These are phyloP conservation scores for Macrophomina phaseolina DNA, from an alignment of 2,329 filamentous ascomycete species.

Conservation along the genomic window DNA sequence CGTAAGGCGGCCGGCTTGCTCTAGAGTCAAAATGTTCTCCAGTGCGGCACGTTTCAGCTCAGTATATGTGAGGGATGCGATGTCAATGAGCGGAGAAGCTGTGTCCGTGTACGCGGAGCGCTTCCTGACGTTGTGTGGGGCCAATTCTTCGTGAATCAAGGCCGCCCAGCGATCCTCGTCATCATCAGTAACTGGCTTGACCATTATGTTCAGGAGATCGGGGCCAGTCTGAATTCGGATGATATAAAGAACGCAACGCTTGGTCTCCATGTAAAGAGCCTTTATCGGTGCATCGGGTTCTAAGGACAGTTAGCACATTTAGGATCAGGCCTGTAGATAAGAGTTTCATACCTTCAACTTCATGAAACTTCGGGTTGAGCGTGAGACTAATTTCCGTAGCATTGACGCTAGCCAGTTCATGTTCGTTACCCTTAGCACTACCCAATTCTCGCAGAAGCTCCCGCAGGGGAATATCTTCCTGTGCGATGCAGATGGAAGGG, in stretches of 20 bases:
- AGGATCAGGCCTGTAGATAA: background rate
- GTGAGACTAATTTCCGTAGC: constrained; percentile 91
- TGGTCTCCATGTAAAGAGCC: constrained; percentile 96
- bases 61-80: constrained; percentile 86
- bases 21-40: constrained; percentile 90
- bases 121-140: constrained; percentile 60
- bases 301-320: constrained; percentile 40
- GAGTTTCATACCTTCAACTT: constrained; percentile 68
- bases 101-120: constrained; percentile 75
- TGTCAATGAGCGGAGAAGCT: constrained; percentile 71
- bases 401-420: constrained; percentile 84
- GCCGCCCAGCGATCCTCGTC: constrained; percentile 88
- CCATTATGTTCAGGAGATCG: constrained; percentile 93
- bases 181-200: constrained; percentile 84
- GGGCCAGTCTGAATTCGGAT: constrained; percentile 92
- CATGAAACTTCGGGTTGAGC: constrained; percentile 85
- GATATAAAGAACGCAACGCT: constrained; percentile 95
- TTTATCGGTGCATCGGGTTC: constrained; percentile 94
- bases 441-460: constrained; percentile 94
- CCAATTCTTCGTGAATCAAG: constrained; percentile 81
- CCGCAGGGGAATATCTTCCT: constrained; percentile 80
- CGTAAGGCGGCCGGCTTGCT: constrained; percentile 85
- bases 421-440: constrained; percentile 95
- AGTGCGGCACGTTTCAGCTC: constrained; percentile 92
- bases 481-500: constrained; percentile 73